phyloP scores from a whole-genome alignment of 768 basidiomycete species.

The Hericium alpestre region DNA sequence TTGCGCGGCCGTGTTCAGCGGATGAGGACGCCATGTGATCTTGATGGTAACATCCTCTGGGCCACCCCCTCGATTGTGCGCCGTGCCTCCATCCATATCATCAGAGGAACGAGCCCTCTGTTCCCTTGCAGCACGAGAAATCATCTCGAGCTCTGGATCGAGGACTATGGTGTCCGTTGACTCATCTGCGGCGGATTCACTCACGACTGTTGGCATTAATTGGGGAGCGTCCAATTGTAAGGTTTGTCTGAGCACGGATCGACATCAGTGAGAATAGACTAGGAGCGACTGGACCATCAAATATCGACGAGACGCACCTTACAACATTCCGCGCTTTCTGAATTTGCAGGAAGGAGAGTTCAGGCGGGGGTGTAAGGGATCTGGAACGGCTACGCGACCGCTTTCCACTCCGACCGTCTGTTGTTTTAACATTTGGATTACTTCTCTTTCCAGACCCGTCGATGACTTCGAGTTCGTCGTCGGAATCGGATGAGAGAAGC shows the following conservation, averaged over 20 bases:
- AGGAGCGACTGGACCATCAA: background rate
- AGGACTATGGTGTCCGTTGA: conserved; percentile 38
- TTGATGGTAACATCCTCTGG: conserved; percentile 34
- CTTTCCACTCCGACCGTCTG: conserved; percentile 14
- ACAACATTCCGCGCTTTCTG: conserved; percentile 49
- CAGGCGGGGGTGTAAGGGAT: conserved; percentile 72
- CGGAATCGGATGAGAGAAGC: conserved; percentile 33
- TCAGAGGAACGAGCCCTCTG: conserved; percentile 8
- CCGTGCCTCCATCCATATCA: conserved; percentile 2
- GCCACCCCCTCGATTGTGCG: conserved; percentile 18
- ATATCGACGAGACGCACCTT: conserved; percentile 30
- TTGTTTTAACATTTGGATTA: conserved; percentile 17
- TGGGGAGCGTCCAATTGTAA: conserved; percentile 29
- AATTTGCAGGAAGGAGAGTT: conserved; percentile 40
- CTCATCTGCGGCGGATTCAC: conserved; percentile 30
- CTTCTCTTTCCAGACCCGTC: conserved; percentile 18
- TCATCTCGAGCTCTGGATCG: conserved; percentile 53
- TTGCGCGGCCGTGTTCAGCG: conserved; percentile 32
- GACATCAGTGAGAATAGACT: background rate
- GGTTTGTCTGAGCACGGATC: conserved; percentile 30
- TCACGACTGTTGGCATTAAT: background rate
- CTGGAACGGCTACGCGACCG: conserved; percentile 49
- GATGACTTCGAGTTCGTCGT: conserved; percentile 33
- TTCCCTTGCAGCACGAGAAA: conserved; percentile 32
- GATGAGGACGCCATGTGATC: conserved; percentile 61